Evolutionary conservation across 1,284 basidiomycete genomes (phyloP), one percentile per base, ranked within the genome.

Genomic region (Irpex sp.): DNA sequence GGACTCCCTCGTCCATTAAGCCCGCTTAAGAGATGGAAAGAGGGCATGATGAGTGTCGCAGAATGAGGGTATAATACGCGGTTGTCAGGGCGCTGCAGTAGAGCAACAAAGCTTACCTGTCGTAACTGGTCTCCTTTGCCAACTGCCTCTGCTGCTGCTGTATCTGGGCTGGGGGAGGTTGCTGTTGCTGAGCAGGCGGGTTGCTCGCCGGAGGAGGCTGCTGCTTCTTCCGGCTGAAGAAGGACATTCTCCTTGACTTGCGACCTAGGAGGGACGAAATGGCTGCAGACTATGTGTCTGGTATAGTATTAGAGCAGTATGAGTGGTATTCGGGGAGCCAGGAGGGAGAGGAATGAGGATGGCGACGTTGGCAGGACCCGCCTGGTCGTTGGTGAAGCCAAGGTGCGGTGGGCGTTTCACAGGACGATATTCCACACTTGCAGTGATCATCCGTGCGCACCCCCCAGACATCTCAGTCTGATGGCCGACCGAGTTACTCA

Each of bases 211-310:
- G 73, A 69, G 68, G 74, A 72, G 77, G 75, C 65, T 71, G 69
- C 71, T 86, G 82, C 83, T 89, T 91, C 88, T 88, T 92, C 84
- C 89, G 84, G 59, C 84, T 89, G 84, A 93, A 93, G 89, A 92
- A 93, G 83, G 89, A 90, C 91, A 92, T 93, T 86, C 88, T 88
- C 78, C 86, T 80, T 68, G 84, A 72, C 76, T 83, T 83, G 72
- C 74, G 74, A 67, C 78, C 76, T 71, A 83, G 76, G 73, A 85
- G 75, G 74, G 80, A 84, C 83, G 80, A 78, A 81, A 86, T 85
- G 82, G 76, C 74, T 80, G 79, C 62, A 66, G 65, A 11, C 57
- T 65, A 49, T 46, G 37, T 19, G 37, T 51, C 39, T 39, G 36
- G 63, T 53, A 63, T 58, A 61, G 60, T 61, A 66, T 54, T 51